Evolutionary conservation across 345 rosid genomes (phyloP).

Genomic region (Rhodamnia argentea): DNA sequence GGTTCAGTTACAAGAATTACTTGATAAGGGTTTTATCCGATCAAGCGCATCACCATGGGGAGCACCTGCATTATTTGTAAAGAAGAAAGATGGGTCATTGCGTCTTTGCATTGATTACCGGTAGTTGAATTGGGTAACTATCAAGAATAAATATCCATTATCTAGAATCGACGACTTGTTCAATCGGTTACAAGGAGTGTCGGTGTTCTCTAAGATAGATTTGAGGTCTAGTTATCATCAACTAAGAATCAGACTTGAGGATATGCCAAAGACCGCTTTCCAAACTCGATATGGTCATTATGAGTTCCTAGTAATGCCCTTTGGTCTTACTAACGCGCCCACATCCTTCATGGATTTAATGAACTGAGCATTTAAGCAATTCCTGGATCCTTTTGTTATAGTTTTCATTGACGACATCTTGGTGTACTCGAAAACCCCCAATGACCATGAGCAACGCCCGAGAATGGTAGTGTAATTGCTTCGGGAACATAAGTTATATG

Average conservation of each 20-base stretch:
- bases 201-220: background rate
- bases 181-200: background rate
- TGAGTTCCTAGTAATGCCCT: background rate
- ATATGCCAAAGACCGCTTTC: background rate
- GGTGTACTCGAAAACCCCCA: fast-evolving
- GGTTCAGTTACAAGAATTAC: no score
- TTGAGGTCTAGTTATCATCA: background rate
- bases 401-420: background rate
- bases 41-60: no score
- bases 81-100: no score
- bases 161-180: no score
- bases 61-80: no score
- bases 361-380: no score
- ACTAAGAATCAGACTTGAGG: background rate
- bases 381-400: background rate
- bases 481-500: background rate
- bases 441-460: background rate
- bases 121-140: no score
- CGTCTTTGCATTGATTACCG: no score
- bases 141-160: no score
- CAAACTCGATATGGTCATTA: background rate
- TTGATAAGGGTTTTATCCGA: no score
- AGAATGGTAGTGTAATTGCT: background rate
- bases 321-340: background rate
- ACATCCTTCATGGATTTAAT: background rate